Evolutionary conservation across 208 protist genomes (phyloP).

Genomic region (Leishmania tropica): DNA sequence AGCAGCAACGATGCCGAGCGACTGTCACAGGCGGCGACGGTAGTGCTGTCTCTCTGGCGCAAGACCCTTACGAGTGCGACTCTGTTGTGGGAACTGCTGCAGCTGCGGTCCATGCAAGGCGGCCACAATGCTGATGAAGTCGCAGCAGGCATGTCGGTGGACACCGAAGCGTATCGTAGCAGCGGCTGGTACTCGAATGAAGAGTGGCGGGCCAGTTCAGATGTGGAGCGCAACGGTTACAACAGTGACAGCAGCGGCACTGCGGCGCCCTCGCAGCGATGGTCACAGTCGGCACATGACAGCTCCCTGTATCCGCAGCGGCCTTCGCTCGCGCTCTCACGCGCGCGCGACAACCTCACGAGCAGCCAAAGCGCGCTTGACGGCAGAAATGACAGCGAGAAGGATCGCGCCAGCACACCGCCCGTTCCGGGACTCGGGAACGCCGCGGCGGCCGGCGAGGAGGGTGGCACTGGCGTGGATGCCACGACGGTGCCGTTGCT

Average conservation of each 20-base stretch:
- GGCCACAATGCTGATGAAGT: not conserved
- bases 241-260: not conserved
- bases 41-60: conserved; percentile 30
- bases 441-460: not conserved
- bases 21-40: conserved; percentile 25
- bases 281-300: not conserved
- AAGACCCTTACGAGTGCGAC: conserved; percentile 29
- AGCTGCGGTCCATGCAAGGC: conserved; percentile 10
- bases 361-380: not conserved
- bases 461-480: not conserved
- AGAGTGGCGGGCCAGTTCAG: not conserved
- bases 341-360: not conserved
- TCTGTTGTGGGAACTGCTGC: conserved; percentile 30
- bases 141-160: not conserved
- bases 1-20: conserved; percentile 22
- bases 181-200: not conserved
- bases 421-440: not conserved
- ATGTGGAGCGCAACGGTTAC: not conserved
- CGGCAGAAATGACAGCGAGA: not conserved
- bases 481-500: conserved; percentile 17
- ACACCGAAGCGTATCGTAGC: not conserved
- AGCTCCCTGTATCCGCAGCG: not conserved
- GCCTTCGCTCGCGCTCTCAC: not conserved
- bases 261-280: not conserved
- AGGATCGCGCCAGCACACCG: not conserved